Conservation (phyloP, 2,329 filamentous ascomycete species). For the Trichoderma simmonsii region DNA sequence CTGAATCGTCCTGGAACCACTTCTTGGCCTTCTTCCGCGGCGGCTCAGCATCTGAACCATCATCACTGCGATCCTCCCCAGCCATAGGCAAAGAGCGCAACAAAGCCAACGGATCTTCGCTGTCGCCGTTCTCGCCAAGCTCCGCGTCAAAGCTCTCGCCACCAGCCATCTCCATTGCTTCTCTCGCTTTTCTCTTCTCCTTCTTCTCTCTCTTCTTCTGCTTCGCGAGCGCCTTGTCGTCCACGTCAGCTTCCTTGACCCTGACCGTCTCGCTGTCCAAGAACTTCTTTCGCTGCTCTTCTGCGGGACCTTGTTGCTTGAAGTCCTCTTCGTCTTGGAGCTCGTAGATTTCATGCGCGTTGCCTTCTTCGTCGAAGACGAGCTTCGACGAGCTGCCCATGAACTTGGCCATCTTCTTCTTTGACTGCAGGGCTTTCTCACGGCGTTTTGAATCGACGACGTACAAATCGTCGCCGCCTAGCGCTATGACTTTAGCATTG, state of each 20-base stretch:
- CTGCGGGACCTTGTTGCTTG: conserved; percentile 67
- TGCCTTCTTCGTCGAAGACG: conserved; percentile 89
- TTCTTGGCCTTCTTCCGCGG: conserved; percentile 65
- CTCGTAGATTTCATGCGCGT: conserved; percentile 80
- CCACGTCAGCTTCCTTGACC: conserved; percentile 71
- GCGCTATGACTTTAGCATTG: conserved; percentile 60
- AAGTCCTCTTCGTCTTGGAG: conserved; percentile 84
- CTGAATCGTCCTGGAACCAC: conserved; percentile 72
- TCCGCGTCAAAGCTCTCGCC: conserved; percentile 30
- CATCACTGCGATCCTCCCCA: conserved; percentile 31
- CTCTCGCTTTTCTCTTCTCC: conserved; percentile 67
- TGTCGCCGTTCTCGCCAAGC: conserved; percentile 41
- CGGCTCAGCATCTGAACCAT: conserved; percentile 40
- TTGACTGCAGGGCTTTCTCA: conserved; percentile 91
- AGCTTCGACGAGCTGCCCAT: conserved; percentile 83
- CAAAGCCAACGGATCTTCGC: conserved; percentile 55
- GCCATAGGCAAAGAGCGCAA: conserved; percentile 56
- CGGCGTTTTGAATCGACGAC: conserved; percentile 91
- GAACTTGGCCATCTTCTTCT: conserved; percentile 89
- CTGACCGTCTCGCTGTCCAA: conserved; percentile 70
- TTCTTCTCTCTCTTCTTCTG: conserved; percentile 75
- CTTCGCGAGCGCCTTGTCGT: conserved; percentile 78
- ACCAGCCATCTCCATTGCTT: conserved; percentile 43
- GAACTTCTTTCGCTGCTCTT: conserved; percentile 73
- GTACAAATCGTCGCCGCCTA: conserved; percentile 69